phyloP scores from a whole-genome alignment of 2,329 filamentous ascomycete species.

The Exophiala aquamarina region DNA sequence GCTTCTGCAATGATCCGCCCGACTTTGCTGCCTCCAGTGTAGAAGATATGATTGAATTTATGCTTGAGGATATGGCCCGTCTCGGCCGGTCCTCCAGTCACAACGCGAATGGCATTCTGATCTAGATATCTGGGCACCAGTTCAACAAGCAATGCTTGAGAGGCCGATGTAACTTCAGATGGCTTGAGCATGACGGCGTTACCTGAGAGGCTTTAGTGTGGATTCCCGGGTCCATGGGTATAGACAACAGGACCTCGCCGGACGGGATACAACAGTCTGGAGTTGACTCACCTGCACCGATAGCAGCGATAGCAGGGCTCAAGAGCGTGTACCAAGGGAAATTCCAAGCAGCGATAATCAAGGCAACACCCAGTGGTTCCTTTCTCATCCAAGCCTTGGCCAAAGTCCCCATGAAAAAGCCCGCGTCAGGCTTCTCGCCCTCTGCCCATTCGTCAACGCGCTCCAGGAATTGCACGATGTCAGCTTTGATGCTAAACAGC shows the following conservation, averaged over 20 bases:
- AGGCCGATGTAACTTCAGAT: constrained; percentile 38
- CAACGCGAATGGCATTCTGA: constrained; percentile 35
- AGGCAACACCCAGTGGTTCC: constrained; percentile 45
- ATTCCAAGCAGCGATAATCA: constrained; percentile 50
- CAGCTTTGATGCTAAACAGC: constrained; percentile 33
- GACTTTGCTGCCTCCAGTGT: constrained; percentile 43
- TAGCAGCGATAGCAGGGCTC: constrained; percentile 43
- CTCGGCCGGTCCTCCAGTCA: constrained; percentile 39
- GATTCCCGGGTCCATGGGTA: background rate
- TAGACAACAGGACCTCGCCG: too few species aligned
- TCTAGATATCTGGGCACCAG: constrained; percentile 47
- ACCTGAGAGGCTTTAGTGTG: constrained; percentile 28
- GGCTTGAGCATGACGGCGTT: constrained; percentile 46
- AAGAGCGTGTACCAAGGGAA: constrained; percentile 43
- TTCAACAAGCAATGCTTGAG: constrained; percentile 40
- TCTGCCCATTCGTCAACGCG: constrained; percentile 43
- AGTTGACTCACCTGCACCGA: constrained; percentile 35
- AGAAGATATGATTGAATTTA: constrained; percentile 49
- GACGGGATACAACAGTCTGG: too few species aligned
- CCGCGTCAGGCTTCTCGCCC: constrained; percentile 33
- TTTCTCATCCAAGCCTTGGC: constrained; percentile 38
- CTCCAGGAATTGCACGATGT: constrained; percentile 39
- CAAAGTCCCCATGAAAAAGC: constrained; percentile 34
- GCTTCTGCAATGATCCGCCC: constrained; percentile 40
- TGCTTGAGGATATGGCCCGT: constrained; percentile 39